Evolutionary conservation across 768 basidiomycete species (phyloP), one percentile per base, ranked within the genome.

Genomic region (Lactarius vividus): DNA sequence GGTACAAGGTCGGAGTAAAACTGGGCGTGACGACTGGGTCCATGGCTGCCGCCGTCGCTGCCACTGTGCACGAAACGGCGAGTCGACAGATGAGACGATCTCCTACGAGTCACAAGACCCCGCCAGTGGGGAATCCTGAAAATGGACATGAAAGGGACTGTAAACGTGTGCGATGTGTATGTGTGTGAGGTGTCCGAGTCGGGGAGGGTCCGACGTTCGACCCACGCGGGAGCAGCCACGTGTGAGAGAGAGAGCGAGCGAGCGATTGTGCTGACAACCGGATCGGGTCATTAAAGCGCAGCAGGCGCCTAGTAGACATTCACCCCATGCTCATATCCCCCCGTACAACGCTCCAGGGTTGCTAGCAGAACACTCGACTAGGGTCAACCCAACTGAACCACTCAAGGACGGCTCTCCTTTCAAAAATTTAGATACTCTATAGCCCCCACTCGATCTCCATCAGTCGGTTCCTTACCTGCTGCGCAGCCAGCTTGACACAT

Each of bases 1-100:
- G 92, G 92, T 44, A 88, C 76, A 57, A 87, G 81, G 60, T 85
- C 82, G 53, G 84, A 78, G 75, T 94, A 94, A 82, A 88, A 86
- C 69, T 81, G 78, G 7, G 83, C 83, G 74, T 92, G 88, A 13
- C 80, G 77, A 35, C 83, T 85, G 63, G 74, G 79, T 23, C 42
- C 26, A 26, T 59, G 56, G 20, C 52, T 33, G 15, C 46, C 28
- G 56, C 63, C 6, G 74, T 71, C 60, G 73, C 71, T 4, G 73
- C 71, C 6, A 71, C 70, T 54, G 72, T 73, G 71, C 39, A 31
- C 9, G 66, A 60, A 39, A 54, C 59, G 68, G 29, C 31, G 60
- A 11, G 61, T 49, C 52, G 57, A 49, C 23, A n/a, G 53, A 31
- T 37, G 39, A 33, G 62, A 11, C 18, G 23, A 7, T 52, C 49